A percentile compares a stretch with the other conserved stretches of the same genome.
These are phyloP conservation scores for Eryngium alpinum DNA, from an alignment of 140 eudicot species.

Conservation along the genomic window DNA sequence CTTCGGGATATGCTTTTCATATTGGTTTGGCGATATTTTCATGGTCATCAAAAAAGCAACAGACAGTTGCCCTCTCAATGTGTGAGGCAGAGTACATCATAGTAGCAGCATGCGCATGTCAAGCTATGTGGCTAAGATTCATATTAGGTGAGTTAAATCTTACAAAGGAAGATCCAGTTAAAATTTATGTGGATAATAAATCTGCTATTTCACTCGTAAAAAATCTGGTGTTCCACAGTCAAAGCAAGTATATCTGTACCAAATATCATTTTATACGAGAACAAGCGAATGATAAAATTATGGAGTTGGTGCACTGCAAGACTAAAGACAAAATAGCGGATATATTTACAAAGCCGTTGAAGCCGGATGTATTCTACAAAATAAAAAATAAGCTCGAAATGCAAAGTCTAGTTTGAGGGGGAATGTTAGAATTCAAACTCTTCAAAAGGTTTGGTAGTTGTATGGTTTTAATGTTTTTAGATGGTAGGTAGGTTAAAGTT, in stretches of 20 bases:
- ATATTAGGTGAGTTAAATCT: not conserved
- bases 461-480: no score
- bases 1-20: not conserved
- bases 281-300: not conserved
- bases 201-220: not conserved
- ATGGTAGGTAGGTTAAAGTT: no score
- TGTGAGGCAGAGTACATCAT: not conserved
- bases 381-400: not conserved
- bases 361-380: not conserved
- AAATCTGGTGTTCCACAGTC: not conserved
- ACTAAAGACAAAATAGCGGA: not conserved
- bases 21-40: not conserved
- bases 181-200: not conserved
- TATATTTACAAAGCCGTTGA: not conserved
- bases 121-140: not conserved
- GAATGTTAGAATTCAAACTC: no score
- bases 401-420: no score
- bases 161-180: not conserved
- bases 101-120: not conserved
- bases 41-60: not conserved
- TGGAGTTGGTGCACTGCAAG: not conserved
- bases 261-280: not conserved
- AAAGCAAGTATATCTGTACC: not conserved
- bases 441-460: no score
- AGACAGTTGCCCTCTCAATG: no score